These are phyloP conservation scores for Cryphonectria parasitica DNA, from an alignment of 2,329 filamentous ascomycete genomes.

Conservation along the genomic window DNA sequence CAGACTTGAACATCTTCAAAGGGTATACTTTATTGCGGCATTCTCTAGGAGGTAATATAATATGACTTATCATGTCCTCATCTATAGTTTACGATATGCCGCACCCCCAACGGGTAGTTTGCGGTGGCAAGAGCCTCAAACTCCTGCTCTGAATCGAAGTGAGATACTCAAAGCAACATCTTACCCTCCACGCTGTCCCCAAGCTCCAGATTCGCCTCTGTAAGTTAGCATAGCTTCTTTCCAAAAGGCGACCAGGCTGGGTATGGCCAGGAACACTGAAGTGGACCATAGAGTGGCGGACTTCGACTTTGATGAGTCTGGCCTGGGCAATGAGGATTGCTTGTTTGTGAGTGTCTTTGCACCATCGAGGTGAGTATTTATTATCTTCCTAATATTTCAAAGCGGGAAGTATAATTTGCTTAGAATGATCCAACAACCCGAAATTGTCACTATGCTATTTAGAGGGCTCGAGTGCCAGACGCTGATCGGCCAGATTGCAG, in stretches of 20 bases:
- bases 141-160: slow-evolving; percentile 5
- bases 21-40: not conserved
- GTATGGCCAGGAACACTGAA: not conserved
- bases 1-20: slow-evolving; percentile 16
- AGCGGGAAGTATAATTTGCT: not conserved
- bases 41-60: not conserved
- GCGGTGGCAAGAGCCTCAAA: slow-evolving; percentile 13
- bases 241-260: not conserved
- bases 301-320: not conserved
- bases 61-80: too few species aligned
- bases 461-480: not conserved
- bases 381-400: not conserved
- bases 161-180: not conserved
- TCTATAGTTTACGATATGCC: slow-evolving; percentile 16
- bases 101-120: slow-evolving; percentile 13
- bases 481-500: not conserved
- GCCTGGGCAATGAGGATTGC: slow-evolving; percentile 22
- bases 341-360: slow-evolving; percentile 22
- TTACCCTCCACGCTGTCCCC: slow-evolving; percentile 17
- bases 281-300: not conserved
- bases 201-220: slow-evolving; percentile 12
- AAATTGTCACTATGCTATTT: not conserved
- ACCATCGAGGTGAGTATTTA: not conserved
- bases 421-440: too few species aligned
- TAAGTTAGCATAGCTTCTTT: not conserved